Base-by-base conservation (phyloP, 345 rosid species). In the Passiflora organensis region DNA sequence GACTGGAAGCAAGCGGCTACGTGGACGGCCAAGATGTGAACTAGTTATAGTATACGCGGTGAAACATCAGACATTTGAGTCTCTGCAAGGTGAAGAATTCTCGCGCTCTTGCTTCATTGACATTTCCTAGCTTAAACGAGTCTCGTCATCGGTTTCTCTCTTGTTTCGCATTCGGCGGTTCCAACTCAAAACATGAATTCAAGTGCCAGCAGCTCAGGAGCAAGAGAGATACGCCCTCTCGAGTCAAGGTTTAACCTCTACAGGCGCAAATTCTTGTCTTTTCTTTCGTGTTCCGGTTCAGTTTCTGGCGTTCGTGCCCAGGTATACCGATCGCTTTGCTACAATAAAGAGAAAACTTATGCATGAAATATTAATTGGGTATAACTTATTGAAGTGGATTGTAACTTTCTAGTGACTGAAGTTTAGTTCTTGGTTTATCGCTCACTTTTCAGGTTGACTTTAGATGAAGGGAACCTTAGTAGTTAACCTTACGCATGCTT, bases 211-310 rank as follows among this genome's bases (percentile, higher is more conserved):
- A 63, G 60, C 38, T 32, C 34, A 21, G 22, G 34, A 28, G 8
- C 5, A 3, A 28, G 24, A 2, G 38, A 37, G 46, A 24, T 23
- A n/a, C n/a, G 32, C 12, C 21, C 62, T 2, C 21, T 44, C 16
- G 23, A 13, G 49, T 18, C 45, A 1, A 16, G 44, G 18, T 16
- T 16, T 17, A 13, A 16, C 19, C 44, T 34, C 5, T 39, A 34
- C 46, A 46, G 13, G 39, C 55, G 54, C n/a, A 38, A 34, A 20
- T 25, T 49, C 42, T 16, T 63, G 9, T 25, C 60, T 19, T 38
- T 41, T 25, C 20, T 63, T 13, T 43, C 39, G 37, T 63, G 67
- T 25, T 60, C 45, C 1, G 21, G 48, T 39, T 46, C 67, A 15
- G 22, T 15, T 43, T 52, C 52, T 44, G 38, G 16, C 22, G 1